These are phyloP conservation scores for Ophiocordyceps camponoti-floridani DNA, from an alignment of 2,329 filamentous ascomycete genomes.

Conservation along the genomic window DNA sequence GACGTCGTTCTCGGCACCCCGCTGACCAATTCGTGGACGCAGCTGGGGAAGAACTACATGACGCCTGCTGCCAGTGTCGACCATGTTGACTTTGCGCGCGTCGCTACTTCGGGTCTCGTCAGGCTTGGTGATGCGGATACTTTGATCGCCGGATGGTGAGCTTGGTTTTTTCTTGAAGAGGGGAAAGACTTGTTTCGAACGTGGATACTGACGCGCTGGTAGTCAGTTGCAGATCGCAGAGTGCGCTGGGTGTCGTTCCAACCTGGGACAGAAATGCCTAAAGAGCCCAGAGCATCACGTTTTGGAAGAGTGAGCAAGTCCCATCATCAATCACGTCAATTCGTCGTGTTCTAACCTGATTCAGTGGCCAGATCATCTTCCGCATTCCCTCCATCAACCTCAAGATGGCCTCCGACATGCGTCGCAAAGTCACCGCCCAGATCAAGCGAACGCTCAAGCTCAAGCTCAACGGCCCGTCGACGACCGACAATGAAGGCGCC, in stretches of 20 bases:
- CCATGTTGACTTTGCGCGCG: conserved; percentile 4
- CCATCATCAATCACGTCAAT: neutral
- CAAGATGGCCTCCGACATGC: conserved; percentile 5
- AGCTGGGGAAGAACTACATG: conserved; percentile 21
- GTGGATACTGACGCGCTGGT: neutral
- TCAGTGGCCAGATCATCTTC: conserved; percentile 19
- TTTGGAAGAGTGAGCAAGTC: conserved; percentile 14
- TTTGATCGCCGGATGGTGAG: conserved; percentile 16
- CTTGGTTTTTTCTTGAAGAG: neutral
- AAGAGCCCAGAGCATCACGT: conserved; percentile 17
- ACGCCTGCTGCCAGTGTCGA: conserved; percentile 14
- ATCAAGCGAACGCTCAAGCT: conserved; percentile 16
- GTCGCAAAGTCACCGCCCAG: conserved; percentile 10
- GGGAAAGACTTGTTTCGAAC: neutral
- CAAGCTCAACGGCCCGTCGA: neutral
- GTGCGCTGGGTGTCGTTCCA: conserved; percentile 13
- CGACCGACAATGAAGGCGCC: neutral
- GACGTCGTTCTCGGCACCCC: conserved; percentile 10
- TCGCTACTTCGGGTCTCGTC: conserved; percentile 8
- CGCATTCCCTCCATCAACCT: conserved; percentile 11
- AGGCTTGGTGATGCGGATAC: conserved; percentile 15
- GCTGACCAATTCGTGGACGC: conserved; percentile 19
- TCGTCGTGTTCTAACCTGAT: conserved; percentile 1
- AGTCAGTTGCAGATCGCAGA: conserved; percentile 19
- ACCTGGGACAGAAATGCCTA: conserved; percentile 17